These are phyloP conservation scores for Lactifluus volemus DNA, from an alignment of 768 basidiomycete genomes.

Conservation along the genomic window DNA sequence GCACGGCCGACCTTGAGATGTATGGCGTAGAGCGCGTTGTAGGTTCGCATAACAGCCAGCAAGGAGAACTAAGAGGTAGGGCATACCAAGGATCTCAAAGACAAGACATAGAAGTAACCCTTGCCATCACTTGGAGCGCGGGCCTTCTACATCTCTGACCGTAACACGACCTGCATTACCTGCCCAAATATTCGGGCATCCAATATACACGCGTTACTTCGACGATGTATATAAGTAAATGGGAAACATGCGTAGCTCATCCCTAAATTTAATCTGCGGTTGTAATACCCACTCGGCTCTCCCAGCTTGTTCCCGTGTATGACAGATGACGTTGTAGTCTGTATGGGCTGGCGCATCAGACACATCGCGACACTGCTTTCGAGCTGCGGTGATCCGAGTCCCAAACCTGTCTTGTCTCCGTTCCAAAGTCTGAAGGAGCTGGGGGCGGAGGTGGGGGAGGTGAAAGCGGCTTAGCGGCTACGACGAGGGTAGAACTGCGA, in stretches of 20 bases:
- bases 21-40: conserved; percentile 23
- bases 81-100: conserved; percentile 65
- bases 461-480: conserved; percentile 19
- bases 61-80: neutral
- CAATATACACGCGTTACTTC: too few species aligned
- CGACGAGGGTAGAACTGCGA: neutral
- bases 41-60: neutral
- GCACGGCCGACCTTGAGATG: conserved; percentile 77
- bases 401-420: conserved; percentile 37
- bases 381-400: conserved; percentile 56
- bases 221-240: conserved; percentile 43
- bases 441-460: conserved; percentile 16
- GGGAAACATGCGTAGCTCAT: conserved; percentile 26
- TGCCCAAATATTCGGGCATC: too few species aligned
- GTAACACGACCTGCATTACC: too few species aligned
- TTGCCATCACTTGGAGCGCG: conserved; percentile 48
- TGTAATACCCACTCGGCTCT: conserved; percentile 46
- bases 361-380: conserved; percentile 46
- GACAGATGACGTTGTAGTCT: conserved; percentile 42
- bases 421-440: conserved; percentile 14
- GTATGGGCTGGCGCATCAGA: conserved; percentile 26
- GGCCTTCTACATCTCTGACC: conserved; percentile 40
- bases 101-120: conserved; percentile 80
- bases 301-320: conserved; percentile 54
- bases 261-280: conserved; percentile 45